A percentile compares a stretch with the other conserved stretches of the same genome.
These are phyloP conservation scores for Blastocystis sp. DNA, from an alignment of 352 stramenopile species.

Conservation along the genomic window DNA sequence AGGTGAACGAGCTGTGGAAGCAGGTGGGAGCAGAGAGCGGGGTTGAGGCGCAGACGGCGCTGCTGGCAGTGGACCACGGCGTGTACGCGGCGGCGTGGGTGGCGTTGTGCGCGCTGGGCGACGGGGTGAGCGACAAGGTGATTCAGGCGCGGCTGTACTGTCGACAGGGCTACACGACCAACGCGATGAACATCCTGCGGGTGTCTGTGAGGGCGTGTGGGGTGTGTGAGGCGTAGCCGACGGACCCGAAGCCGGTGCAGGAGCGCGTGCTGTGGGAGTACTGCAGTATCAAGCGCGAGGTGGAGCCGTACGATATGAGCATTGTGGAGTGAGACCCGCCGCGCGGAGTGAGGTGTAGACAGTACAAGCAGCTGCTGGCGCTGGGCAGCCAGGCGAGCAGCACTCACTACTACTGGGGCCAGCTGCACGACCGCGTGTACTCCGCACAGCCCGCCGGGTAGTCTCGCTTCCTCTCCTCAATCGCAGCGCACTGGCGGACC, in stretches of 20 bases:
- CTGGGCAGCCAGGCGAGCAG: background rate
- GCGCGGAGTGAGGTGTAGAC: background rate
- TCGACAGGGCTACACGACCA: conserved; percentile 25
- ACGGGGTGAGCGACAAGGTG: background rate
- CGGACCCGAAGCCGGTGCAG: background rate
- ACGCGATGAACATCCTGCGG: conserved; percentile 39
- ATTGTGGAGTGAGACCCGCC: background rate
- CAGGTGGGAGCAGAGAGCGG: background rate
- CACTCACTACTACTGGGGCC: conserved; percentile 39
- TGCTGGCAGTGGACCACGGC: conserved; percentile 8
- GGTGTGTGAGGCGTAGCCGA: background rate
- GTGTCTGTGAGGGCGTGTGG: background rate
- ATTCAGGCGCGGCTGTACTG: conserved; percentile 40
- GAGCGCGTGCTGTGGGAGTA: background rate
- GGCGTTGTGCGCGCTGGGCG: conserved; percentile 6
- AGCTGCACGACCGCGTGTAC: conserved; percentile 2
- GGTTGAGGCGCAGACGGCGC: background rate
- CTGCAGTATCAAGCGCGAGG: conserved; percentile 32
- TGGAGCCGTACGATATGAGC: conserved; percentile 45
- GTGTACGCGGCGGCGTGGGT: conserved; percentile 27
- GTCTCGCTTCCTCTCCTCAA: background rate
- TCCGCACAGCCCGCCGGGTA: conserved; percentile 27
- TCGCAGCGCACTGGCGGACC: background rate
- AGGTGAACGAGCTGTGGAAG: conserved; percentile 13
- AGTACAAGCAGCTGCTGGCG: conserved; percentile 21